Percentiles rank a stretch among this genome's conserved stretches.
These are phyloP conservation scores for Tuber borchii DNA, from an alignment of 495 filamentous ascomycete species.

Conservation along the genomic window DNA sequence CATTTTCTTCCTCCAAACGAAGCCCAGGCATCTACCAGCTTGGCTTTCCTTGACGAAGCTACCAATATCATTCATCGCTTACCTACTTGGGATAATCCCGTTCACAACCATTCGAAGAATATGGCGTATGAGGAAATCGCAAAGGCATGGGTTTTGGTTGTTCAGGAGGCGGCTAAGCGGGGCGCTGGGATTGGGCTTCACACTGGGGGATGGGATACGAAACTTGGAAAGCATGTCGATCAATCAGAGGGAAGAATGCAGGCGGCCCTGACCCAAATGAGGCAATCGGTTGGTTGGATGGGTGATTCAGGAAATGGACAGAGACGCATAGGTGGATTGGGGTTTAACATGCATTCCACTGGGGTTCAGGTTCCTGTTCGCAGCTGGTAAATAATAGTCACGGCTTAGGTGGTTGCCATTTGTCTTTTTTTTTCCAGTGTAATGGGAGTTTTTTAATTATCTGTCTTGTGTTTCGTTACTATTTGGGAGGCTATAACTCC, in stretches of 20 bases:
- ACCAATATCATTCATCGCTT: conserved; percentile 84
- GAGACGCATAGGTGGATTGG: conserved; percentile 30
- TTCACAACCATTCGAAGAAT: conserved; percentile 84
- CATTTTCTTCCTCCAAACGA: conserved; percentile 93
- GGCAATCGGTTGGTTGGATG: conserved; percentile 27
- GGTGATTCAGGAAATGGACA: conserved; percentile 27
- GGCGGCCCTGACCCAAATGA: conserved; percentile 57
- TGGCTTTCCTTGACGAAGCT: conserved; percentile 79
- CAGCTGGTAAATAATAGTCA: conserved; percentile 29
- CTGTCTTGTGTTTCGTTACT: conserved; percentile 9
- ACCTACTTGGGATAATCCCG: conserved; percentile 76
- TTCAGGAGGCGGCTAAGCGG: conserved; percentile 82
- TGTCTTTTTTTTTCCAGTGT: conserved; percentile 7
- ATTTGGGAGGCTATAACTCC: background rate
- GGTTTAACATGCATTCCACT: conserved; percentile 38
- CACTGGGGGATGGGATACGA: conserved; percentile 89
- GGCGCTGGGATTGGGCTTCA: conserved; percentile 87
- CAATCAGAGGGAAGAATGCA: conserved; percentile 76
- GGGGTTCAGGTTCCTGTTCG: conserved; percentile 39
- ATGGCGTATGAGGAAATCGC: conserved; percentile 93
- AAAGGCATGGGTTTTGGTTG: conserved; percentile 85
- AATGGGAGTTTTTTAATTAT: conserved; percentile 15
- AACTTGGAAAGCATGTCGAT: conserved; percentile 78
- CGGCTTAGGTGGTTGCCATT: background rate
- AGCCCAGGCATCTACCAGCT: conserved; percentile 64